Evolutionary conservation across 495 filamentous ascomycete species (phyloP).

Genomic region (Astrothelium macrocarpum): DNA sequence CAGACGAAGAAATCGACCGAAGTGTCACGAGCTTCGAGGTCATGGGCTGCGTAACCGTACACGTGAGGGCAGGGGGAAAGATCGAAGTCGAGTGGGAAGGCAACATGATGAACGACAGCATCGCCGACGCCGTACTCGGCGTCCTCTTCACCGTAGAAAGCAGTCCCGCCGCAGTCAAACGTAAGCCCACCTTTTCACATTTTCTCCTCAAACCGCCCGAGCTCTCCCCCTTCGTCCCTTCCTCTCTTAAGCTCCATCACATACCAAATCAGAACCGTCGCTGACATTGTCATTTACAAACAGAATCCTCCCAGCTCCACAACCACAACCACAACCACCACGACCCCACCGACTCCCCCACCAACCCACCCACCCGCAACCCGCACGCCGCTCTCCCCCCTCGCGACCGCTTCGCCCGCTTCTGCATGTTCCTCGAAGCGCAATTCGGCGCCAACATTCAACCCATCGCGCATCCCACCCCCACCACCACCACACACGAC

Average conservation of each 20-base stretch:
- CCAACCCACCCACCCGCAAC: no score
- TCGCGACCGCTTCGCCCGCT: constrained; percentile 64
- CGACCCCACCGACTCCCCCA: constrained; percentile 27
- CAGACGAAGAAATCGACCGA: constrained; percentile 48
- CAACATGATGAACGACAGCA: constrained; percentile 93
- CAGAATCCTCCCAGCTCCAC: constrained; percentile 12
- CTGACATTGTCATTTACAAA: no score
- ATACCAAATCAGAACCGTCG: no score
- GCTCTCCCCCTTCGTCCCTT: neutral
- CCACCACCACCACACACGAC: constrained; percentile 25
- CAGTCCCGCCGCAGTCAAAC: constrained; percentile 87
- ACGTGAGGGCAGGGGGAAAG: constrained; percentile 59
- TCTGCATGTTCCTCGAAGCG: constrained; percentile 93
- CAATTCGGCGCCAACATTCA: constrained; percentile 79
- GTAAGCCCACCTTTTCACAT: constrained; percentile 40
- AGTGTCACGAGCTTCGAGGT: constrained; percentile 58
- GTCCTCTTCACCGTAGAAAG: constrained; percentile 83
- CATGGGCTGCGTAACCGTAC: constrained; percentile 81
- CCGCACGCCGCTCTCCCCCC: constrained; percentile 62
- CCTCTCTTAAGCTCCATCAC: no score
- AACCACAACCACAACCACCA: constrained; percentile 33
- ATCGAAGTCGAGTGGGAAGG: constrained; percentile 95
- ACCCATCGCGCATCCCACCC: constrained; percentile 58
- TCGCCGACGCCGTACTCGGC: constrained; percentile 90
- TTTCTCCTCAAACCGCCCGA: neutral